These are phyloP conservation scores for Xylaria longipes DNA, from an alignment of 495 filamentous ascomycete genomes.

Conservation along the genomic window DNA sequence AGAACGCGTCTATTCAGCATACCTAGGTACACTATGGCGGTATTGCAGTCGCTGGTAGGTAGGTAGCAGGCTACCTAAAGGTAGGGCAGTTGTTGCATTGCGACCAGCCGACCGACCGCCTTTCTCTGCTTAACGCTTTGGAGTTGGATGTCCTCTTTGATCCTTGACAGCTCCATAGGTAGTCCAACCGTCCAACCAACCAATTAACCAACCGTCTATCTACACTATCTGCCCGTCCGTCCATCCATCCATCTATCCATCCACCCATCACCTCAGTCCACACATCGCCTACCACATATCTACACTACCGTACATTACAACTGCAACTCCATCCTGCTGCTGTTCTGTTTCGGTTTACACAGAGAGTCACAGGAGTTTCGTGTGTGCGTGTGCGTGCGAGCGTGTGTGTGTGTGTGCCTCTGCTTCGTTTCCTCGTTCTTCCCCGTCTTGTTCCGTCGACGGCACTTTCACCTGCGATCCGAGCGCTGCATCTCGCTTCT, in stretches of 20 bases:
- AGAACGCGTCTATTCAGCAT: neutral
- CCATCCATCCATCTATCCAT: neutral
- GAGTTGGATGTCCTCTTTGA: slow-evolving; percentile 21
- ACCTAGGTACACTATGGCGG: neutral
- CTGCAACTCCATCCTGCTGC: slow-evolving; percentile 4
- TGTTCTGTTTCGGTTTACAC: slow-evolving; percentile 1
- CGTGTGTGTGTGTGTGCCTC: slow-evolving; percentile 9
- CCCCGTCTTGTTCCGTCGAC: slow-evolving; percentile 19
- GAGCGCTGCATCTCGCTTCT: slow-evolving; percentile 24
- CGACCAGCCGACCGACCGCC: slow-evolving; percentile 15
- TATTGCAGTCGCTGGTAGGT: neutral
- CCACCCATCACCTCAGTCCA: slow-evolving; percentile 10
- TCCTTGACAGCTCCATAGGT: slow-evolving; percentile 10
- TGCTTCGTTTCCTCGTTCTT: neutral
- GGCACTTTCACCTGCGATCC: slow-evolving; percentile 16
- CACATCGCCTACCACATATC: slow-evolving; percentile 23
- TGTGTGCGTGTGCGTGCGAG: neutral
- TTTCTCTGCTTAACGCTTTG: slow-evolving; percentile 16
- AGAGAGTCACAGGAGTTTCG: slow-evolving; percentile 2
- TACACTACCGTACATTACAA: slow-evolving; percentile 10
- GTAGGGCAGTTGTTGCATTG: neutral
- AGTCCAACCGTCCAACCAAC: neutral
- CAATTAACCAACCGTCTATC: slow-evolving; percentile 5
- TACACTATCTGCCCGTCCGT: neutral
- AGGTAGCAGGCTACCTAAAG: neutral